These are phyloP conservation scores for Pelargonium australe DNA, from an alignment of 441 rosid genomes.

Conservation along the genomic window DNA sequence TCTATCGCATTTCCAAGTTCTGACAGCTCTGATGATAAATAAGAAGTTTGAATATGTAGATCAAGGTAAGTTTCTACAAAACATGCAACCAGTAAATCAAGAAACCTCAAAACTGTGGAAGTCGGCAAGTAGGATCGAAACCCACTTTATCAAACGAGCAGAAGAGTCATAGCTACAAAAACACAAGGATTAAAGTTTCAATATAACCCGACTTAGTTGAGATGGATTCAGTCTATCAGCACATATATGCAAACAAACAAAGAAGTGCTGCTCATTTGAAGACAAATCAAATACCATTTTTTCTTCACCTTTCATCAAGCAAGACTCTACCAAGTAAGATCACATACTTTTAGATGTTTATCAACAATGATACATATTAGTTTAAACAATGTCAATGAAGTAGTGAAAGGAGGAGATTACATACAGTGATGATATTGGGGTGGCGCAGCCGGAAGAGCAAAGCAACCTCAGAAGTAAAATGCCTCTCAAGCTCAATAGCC, in stretches of 20 bases:
- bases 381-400: neutral
- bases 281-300: neutral
- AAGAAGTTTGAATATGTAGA: neutral
- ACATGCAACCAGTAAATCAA: neutral
- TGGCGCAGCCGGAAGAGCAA: slow-evolving; percentile 51
- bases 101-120: neutral
- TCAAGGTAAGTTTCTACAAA: neutral
- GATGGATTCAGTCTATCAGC: too few relatives aligned
- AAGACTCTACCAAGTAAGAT: neutral
- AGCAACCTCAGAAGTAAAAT: slow-evolving; percentile 69
- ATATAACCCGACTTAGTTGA: neutral
- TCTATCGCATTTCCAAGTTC: neutral
- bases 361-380: neutral
- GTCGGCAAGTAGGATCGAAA: neutral
- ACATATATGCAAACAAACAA: too few relatives aligned
- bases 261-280: neutral
- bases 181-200: neutral
- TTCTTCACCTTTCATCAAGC: neutral
- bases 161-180: neutral
- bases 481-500: slow-evolving; percentile 53
- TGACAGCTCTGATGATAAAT: neutral
- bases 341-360: neutral
- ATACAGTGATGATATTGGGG: slow-evolving; percentile 65
- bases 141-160: neutral
- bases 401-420: slow-evolving; percentile 11